Percentiles rank a stretch among this genome's conserved stretches.
These are phyloP conservation scores for Rhodotorula kratochvilovae DNA, from an alignment of 768 basidiomycete genomes.

Conservation along the genomic window DNA sequence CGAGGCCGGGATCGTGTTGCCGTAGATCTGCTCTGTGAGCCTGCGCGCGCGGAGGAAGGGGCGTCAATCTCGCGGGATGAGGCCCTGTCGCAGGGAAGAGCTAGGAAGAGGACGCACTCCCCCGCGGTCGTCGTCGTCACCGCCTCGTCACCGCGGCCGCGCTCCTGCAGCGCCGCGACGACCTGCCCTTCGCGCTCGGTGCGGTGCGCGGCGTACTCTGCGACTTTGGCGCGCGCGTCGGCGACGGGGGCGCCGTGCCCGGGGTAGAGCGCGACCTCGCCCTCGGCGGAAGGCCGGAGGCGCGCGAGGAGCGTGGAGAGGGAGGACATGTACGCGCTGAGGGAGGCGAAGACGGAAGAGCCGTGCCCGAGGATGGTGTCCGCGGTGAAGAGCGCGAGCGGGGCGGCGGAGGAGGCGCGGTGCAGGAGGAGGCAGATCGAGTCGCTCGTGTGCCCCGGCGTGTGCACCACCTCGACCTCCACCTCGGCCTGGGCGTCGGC, in stretches of 20 bases:
- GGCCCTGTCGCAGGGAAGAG: background rate
- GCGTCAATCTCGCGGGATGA: background rate
- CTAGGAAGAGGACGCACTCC: conserved; percentile 16
- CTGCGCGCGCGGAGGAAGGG: conserved; percentile 60
- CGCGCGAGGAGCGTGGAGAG: conserved; percentile 46
- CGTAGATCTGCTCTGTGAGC: conserved; percentile 65
- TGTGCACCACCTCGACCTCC: conserved; percentile 65
- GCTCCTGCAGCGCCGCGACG: conserved; percentile 45
- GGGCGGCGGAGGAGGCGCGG: conserved; percentile 39
- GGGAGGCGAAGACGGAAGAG: conserved; percentile 81
- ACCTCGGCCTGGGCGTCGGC: conserved; percentile 48
- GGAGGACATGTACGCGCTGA: conserved; percentile 59
- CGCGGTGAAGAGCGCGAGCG: conserved; percentile 65
- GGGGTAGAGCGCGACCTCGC: conserved; percentile 60
- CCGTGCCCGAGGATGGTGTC: conserved; percentile 89
- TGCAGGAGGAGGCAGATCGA: conserved; percentile 67
- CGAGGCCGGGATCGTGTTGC: conserved; percentile 60
- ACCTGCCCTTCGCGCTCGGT: conserved; percentile 76
- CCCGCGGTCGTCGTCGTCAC: conserved; percentile 50
- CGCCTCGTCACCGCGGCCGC: conserved; percentile 43
- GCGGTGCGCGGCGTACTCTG: conserved; percentile 72
- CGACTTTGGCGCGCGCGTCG: conserved; percentile 61
- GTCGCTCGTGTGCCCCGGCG: conserved; percentile 87
- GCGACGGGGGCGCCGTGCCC: conserved; percentile 77
- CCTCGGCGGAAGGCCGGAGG: background rate